Conservation (phyloP, 2,329 filamentous ascomycete species). For the Penicillium brevicompactum region DNA sequence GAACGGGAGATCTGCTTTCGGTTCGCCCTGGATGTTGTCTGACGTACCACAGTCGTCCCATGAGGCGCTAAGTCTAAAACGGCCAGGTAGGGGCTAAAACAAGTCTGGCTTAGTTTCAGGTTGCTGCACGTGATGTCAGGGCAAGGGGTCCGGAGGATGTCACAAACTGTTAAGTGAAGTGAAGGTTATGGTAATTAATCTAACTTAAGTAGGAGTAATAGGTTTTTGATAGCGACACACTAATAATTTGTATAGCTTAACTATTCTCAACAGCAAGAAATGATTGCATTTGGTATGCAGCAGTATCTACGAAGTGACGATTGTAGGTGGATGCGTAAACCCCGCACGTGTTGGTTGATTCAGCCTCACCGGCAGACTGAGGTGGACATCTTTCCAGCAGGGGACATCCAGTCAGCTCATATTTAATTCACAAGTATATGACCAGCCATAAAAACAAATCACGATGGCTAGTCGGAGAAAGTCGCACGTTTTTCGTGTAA, state of each 20-base stretch:
- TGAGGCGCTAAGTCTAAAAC: no score
- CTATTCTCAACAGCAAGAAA: no score
- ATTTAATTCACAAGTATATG: no score
- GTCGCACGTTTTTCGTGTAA: conserved; percentile 13
- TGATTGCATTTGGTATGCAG: background rate
- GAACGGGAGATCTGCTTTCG: background rate
- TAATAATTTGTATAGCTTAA: no score
- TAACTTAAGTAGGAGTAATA: background rate
- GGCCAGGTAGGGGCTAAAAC: no score
- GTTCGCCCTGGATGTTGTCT: background rate
- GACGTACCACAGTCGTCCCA: no score
- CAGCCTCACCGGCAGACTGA: background rate
- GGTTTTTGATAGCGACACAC: no score
- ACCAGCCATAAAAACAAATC: background rate
- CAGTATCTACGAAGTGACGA: background rate
- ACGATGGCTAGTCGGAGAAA: conserved; percentile 10
- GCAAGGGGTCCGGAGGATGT: no score
- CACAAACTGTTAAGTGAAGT: no score
- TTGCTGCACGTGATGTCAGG: background rate
- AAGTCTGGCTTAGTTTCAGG: background rate
- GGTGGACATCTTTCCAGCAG: no score
- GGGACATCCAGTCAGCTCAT: no score
- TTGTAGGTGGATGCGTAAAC: background rate
- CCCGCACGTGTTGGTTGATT: background rate
- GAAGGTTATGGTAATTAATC: background rate